Percentiles rank a stretch among this genome's conserved stretches.
These are phyloP conservation scores for Lachnellula occidentalis DNA, from an alignment of 2,329 filamentous ascomycete species.

Conservation along the genomic window DNA sequence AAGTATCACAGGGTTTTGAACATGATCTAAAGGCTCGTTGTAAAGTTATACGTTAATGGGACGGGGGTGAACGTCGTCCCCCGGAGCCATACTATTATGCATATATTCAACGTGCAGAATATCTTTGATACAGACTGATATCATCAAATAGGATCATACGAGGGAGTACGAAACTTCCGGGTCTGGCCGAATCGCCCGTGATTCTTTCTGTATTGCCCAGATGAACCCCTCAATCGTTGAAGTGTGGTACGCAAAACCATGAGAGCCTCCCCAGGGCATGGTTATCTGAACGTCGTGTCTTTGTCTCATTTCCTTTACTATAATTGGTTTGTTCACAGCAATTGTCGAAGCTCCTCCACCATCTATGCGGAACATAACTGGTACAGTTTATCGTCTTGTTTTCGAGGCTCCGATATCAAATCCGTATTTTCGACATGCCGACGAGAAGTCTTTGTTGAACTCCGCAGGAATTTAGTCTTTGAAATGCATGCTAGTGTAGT, in stretches of 20 bases:
- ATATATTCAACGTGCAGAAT: conserved; percentile 1
- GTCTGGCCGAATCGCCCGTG: conserved; percentile 7
- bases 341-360: too few relatives aligned
- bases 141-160: neutral
- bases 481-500: conserved; percentile 8
- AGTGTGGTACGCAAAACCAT: neutral
- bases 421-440: conserved; percentile 2
- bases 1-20: neutral
- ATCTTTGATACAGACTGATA: neutral
- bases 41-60: conserved; percentile 2
- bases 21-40: conserved; percentile 4
- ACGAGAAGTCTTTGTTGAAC: neutral
- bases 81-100: conserved; percentile 7
- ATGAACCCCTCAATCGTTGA: neutral
- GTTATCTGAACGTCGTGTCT: neutral
- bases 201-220: neutral
- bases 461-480: neutral
- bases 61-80: conserved; percentile 17
- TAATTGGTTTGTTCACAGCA: neutral
- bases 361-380: neutral
- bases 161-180: neutral
- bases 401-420: neutral
- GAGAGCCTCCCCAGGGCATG: neutral
- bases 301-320: neutral
- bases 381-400: neutral